phyloP scores from a whole-genome alignment of 2,329 filamentous ascomycete genomes.

The Calonectria pseudoreteaudii region DNA sequence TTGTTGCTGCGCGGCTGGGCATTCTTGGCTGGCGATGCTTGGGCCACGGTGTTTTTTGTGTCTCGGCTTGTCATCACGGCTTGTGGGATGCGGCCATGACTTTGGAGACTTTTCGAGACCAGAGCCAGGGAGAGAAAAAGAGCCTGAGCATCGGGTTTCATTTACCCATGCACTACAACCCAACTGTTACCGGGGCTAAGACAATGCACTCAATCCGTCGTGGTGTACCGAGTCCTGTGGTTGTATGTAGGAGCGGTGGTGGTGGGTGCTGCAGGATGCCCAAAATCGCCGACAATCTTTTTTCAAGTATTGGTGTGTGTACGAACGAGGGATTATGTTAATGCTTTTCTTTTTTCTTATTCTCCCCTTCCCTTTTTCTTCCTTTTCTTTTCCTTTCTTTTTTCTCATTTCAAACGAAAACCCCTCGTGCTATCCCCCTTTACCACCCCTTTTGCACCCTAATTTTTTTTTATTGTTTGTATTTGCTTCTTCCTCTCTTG shows the following conservation, averaged over 20 bases:
- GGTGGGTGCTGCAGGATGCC: background rate
- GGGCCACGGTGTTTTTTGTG: slow-evolving; percentile 6
- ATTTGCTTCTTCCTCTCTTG: background rate
- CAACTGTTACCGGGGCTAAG: background rate
- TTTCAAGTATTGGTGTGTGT: background rate
- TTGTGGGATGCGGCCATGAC: background rate
- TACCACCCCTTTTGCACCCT: background rate
- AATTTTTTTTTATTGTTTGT: background rate
- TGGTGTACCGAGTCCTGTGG: background rate
- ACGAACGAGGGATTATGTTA: background rate
- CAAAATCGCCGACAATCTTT: background rate
- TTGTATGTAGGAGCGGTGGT: background rate
- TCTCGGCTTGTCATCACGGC: background rate
- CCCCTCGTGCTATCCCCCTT: background rate
- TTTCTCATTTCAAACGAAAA: background rate
- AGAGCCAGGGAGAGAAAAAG: background rate
- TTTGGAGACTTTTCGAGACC: background rate
- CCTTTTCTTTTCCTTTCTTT: background rate
- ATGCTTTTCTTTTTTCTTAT: background rate
- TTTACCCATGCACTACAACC: slow-evolving; percentile 11
- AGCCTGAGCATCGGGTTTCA: slow-evolving; percentile 14
- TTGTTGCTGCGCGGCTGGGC: background rate
- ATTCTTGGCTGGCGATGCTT: background rate
- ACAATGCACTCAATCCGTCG: background rate
- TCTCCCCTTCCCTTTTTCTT: background rate